Evolutionary conservation across 2,329 filamentous ascomycete genomes (phyloP).

Genomic region (Purpureocillium lavendulum): DNA sequence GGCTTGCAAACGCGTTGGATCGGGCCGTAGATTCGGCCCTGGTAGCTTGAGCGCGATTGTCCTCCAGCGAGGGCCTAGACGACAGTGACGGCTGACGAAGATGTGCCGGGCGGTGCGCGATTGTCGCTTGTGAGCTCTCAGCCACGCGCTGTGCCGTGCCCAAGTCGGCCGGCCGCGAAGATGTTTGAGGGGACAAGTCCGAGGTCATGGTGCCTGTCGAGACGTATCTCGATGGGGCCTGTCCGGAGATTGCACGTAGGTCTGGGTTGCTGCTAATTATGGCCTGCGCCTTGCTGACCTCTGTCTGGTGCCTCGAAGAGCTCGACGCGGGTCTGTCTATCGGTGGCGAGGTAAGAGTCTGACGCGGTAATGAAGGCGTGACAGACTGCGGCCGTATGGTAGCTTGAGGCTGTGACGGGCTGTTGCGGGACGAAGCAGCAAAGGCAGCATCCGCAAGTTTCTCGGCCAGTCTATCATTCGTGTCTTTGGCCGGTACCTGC

Average conservation of each 20-base stretch:
- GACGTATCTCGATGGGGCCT: conserved; percentile 31
- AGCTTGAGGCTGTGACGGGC: conserved; percentile 10
- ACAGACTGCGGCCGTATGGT: conserved; percentile 21
- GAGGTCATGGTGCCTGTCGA: conserved; percentile 74
- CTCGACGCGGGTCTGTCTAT: conserved; percentile 25
- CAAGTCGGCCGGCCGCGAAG: conserved; percentile 13
- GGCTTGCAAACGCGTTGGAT: conserved; percentile 27
- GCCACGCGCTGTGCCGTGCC: conserved; percentile 6
- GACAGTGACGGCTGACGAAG: conserved; percentile 12
- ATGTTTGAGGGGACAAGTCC: conserved; percentile 41
- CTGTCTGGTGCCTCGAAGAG: conserved; percentile 34
- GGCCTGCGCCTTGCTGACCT: conserved; percentile 47
- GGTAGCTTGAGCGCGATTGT: conserved; percentile 12
- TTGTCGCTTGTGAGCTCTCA: conserved; percentile 2
- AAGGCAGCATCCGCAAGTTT: conserved; percentile 83
- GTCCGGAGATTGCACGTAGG: conserved; percentile 46
- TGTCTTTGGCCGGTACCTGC: conserved; percentile 35
- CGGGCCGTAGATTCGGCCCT: conserved; percentile 11
- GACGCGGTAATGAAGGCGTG: conserved; percentile 15
- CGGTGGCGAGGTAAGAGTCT: conserved; percentile 15
- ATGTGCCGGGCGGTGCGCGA: conserved; percentile 16
- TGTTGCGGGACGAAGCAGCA: conserved; percentile 37
- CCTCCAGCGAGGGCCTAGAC: conserved; percentile 11
- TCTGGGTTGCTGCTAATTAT: conserved; percentile 58
- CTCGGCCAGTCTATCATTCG: conserved; percentile 62